Evolutionary conservation across 1,284 basidiomycete genomes (phyloP).

Genomic region (Coriolopsis trogii): DNA sequence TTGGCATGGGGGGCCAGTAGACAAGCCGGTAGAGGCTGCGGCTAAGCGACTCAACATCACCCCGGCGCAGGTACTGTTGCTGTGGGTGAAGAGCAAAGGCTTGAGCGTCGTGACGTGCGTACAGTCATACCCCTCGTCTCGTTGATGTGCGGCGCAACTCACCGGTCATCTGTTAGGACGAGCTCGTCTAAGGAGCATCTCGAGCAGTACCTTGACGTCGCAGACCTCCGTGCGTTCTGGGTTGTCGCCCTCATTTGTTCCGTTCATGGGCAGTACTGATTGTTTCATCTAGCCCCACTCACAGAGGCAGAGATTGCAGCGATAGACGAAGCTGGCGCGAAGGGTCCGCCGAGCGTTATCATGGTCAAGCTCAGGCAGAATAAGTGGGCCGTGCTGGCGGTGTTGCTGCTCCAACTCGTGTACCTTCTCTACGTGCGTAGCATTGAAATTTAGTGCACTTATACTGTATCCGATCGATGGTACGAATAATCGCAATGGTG

Average conservation of each 20-base stretch:
- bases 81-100: conserved; percentile 71
- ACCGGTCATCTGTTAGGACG: conserved; percentile 44
- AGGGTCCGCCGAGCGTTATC: conserved; percentile 28
- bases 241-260: background rate
- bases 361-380: background rate
- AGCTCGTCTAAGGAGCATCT: conserved; percentile 67
- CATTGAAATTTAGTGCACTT: too few species aligned
- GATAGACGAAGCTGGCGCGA: conserved; percentile 58
- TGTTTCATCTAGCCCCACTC: conserved; percentile 35
- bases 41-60: conserved; percentile 57
- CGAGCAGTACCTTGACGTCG: conserved; percentile 67
- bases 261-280: too few species aligned
- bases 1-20: conserved; percentile 39
- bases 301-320: conserved; percentile 53
- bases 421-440: background rate
- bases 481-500: too few species aligned
- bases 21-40: conserved; percentile 59
- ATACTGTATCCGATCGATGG: too few species aligned
- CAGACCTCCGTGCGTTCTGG: conserved; percentile 52
- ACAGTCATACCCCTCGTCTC: background rate
- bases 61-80: conserved; percentile 68
- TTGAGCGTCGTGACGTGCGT: conserved; percentile 66
- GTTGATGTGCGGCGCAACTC: background rate
- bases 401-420: background rate
- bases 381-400: background rate